Evolutionary conservation across 1,284 basidiomycete genomes (phyloP), one percentile per base, ranked within the genome.

Genomic region (Amanita bisporigera): DNA sequence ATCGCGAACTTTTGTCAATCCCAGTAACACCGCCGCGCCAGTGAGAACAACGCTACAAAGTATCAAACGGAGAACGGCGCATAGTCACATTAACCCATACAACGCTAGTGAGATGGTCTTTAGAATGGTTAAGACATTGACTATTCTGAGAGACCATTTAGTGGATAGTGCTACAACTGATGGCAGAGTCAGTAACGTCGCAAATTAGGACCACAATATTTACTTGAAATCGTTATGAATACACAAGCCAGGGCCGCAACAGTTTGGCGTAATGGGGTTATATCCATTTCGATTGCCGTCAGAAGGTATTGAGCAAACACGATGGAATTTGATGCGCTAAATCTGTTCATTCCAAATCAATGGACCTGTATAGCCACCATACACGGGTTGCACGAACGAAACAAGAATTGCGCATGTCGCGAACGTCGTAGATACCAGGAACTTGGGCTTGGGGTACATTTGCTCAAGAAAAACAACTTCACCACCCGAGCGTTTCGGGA

Each of bases 391-490:
- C 14, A 73, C 77, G 62, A 57, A 79, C 77, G 78, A 78, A 49
- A 74, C 73, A 52, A 79, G 64, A 33, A 79, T 70, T 38, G 76
- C 67, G n/a, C 72, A 76, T 11, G 76, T 71, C 9, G 78, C 78
- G 49, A 76, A 79, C 19, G 74, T 70, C 19, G 73, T 76, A 5
- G 78, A 75, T 19, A 79, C 73, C 29, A 79, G 68, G 66, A 76
- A 77, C 38, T 71, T 73, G 17, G 77, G 78, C 29, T 68, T 69
- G 19, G 77, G 77, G 43, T 79, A 79, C 17, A 77, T 76, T 70
- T 79, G 75, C 50, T 79, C 78, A n/a, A 79, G 72, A 57, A 75
- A 78, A 12, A 77, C 77, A 31, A 79, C 78, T 66, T 78, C 77
- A 33, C 73, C 78, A 1, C 78, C 78, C 19, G 77, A 79, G 36